Conservation (phyloP, 192 early-diverging fungal genomes). For the Entophlyctis luteolus region DNA sequence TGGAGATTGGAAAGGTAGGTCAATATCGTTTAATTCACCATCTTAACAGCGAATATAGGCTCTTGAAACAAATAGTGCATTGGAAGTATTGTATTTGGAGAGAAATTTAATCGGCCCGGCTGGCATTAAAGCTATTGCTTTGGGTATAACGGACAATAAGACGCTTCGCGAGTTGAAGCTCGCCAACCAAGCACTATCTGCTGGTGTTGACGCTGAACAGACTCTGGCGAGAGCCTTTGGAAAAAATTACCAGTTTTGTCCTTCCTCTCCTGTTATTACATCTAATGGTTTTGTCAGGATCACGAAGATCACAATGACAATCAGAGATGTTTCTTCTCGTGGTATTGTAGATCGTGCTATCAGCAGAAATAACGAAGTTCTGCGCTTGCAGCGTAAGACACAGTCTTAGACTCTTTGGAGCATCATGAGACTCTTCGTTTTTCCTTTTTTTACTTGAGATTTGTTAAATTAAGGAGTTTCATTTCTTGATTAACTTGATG, state of each 20-base stretch:
- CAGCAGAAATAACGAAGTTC: conserved; percentile 26
- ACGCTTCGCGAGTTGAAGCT: conserved; percentile 14
- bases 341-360: conserved; percentile 24
- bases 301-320: conserved; percentile 13
- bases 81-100: conserved; percentile 26
- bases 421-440: neutral
- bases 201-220: conserved; percentile 1
- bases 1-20: conserved; percentile 3
- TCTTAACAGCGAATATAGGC: too few relatives aligned
- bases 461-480: neutral
- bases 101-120: conserved; percentile 23
- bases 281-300: neutral
- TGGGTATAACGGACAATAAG: conserved; percentile 21
- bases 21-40: too few relatives aligned
- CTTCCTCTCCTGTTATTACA: too few relatives aligned
- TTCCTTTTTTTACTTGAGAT: neutral
- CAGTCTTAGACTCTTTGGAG: neutral
- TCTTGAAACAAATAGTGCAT: conserved; percentile 3
- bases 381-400: neutral
- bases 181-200: conserved; percentile 8
- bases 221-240: neutral
- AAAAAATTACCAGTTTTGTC: neutral
- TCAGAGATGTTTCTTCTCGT: conserved; percentile 26
- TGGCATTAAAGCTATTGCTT: conserved; percentile 28
- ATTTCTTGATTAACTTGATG: neutral